These are phyloP conservation scores for Apiotrichum laibachii DNA, from an alignment of 1,284 basidiomycete species.

Conservation along the genomic window DNA sequence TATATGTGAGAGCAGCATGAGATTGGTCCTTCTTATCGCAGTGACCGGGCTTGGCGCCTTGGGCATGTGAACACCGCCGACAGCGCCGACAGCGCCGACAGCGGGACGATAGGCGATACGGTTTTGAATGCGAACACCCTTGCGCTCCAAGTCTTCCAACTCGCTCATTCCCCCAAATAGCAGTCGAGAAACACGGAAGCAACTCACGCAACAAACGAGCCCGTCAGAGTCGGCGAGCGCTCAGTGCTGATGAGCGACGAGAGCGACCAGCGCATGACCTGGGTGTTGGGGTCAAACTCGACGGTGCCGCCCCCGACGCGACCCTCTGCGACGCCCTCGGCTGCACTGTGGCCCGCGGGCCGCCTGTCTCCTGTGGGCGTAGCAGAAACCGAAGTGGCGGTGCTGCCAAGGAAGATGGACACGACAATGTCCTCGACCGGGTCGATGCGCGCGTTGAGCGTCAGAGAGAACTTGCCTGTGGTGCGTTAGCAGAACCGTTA, in stretches of 20 bases:
- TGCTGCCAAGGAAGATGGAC: slow-evolving; percentile 70
- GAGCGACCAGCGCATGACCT: slow-evolving; percentile 71
- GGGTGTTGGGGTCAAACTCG: slow-evolving; percentile 69
- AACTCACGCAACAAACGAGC: slow-evolving; percentile 63
- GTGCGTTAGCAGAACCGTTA: slow-evolving; percentile 2
- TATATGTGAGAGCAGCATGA: too few relatives aligned
- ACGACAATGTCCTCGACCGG: slow-evolving; percentile 68
- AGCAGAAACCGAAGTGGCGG: slow-evolving; percentile 57
- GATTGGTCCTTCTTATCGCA: too few relatives aligned
- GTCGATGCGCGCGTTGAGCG: slow-evolving; percentile 65
- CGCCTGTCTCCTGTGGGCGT: slow-evolving; percentile 46
- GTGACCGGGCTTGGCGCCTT: too few relatives aligned
- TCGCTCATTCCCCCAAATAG: neutral
- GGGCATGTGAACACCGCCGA: too few relatives aligned
- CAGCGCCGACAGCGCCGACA: too few relatives aligned
- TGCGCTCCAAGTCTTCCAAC: neutral
- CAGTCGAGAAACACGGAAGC: neutral
- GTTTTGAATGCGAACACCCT: neutral
- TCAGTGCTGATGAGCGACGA: slow-evolving; percentile 66
- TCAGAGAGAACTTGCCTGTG: slow-evolving; percentile 68
- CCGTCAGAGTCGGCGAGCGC: slow-evolving; percentile 66
- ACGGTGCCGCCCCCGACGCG: slow-evolving; percentile 64
- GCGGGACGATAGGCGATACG: too few relatives aligned
- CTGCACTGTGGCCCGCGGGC: slow-evolving; percentile 26
- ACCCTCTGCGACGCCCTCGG: slow-evolving; percentile 35